A percentile compares a stretch with the other conserved stretches of the same genome.
Conservation (phyloP, 108 stramenopile genomes). For the Cyclostephanos invisitatus region DNA sequence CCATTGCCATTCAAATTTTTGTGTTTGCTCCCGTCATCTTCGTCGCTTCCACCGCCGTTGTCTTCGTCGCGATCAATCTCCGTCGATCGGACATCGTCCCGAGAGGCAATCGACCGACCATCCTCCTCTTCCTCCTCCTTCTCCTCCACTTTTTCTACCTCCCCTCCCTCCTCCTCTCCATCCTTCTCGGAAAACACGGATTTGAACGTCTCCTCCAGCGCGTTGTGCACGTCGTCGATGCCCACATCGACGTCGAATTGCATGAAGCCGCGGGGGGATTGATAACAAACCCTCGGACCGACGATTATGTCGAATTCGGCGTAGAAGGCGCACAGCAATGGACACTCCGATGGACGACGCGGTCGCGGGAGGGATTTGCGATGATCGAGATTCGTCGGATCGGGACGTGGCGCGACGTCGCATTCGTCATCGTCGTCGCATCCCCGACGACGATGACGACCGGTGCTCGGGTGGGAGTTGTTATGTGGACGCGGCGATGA, state of each 20-base stretch:
- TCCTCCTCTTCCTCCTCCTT: background rate
- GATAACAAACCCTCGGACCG: conserved; percentile 72
- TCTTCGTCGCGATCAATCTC: background rate
- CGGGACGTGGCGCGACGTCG: conserved; percentile 6
- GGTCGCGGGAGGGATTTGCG: conserved; percentile 45
- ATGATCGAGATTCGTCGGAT: conserved; percentile 22
- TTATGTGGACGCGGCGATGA: too few relatives aligned
- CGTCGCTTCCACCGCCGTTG: background rate
- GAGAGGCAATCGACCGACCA: too few relatives aligned
- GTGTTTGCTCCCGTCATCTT: background rate
- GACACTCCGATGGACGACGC: conserved; percentile 58
- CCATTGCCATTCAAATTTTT: background rate
- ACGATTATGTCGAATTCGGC: conserved; percentile 88
- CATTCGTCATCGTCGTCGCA: background rate
- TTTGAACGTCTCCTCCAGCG: conserved; percentile 62
- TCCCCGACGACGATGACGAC: background rate
- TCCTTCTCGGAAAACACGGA: conserved; percentile 3
- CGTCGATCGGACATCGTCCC: background rate
- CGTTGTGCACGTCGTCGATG: conserved; percentile 56
- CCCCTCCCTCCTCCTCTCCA: background rate
- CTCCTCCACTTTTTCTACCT: conserved; percentile 5
- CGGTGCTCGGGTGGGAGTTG: too few relatives aligned
- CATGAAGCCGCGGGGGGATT: conserved; percentile 75
- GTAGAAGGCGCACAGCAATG: conserved; percentile 80
- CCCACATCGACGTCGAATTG: conserved; percentile 61